phyloP scores from a whole-genome alignment of 352 stramenopile genomes.

The Lagenidium giganteum region DNA sequence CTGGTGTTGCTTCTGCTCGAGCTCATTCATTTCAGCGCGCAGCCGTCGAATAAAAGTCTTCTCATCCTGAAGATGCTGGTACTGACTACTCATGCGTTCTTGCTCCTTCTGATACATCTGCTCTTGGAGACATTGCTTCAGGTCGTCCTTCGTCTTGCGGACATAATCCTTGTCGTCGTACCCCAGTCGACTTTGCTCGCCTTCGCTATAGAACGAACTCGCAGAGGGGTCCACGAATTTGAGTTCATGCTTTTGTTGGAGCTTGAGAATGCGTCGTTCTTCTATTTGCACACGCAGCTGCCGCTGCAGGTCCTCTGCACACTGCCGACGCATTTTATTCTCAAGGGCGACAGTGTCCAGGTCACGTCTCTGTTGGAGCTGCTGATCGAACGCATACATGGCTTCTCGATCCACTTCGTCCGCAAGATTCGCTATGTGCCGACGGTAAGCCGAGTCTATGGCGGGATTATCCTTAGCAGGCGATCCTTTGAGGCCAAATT shows the following conservation, averaged over 20 bases:
- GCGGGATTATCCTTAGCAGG: slow-evolving; percentile 29
- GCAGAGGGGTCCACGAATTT: slow-evolving; percentile 30
- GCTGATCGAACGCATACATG: slow-evolving; percentile 46
- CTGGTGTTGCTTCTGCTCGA: slow-evolving; percentile 46
- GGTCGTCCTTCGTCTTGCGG: slow-evolving; percentile 32
- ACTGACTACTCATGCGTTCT: slow-evolving; percentile 26
- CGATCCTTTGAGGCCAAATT: slow-evolving; percentile 39
- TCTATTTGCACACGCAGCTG: slow-evolving; percentile 53
- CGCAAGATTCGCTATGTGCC: slow-evolving; percentile 43
- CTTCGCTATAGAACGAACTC: slow-evolving; percentile 55
- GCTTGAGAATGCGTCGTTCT: slow-evolving; percentile 18
- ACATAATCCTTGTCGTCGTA: slow-evolving; percentile 44
- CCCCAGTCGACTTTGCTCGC: slow-evolving; percentile 40
- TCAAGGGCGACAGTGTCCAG: slow-evolving; percentile 47
- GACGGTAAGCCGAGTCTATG: slow-evolving; percentile 55
- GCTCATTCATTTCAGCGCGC: slow-evolving; percentile 48
- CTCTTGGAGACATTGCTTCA: slow-evolving; percentile 48
- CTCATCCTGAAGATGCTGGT: slow-evolving; percentile 51
- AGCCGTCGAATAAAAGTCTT: slow-evolving; percentile 45
- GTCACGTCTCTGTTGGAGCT: slow-evolving; percentile 52
- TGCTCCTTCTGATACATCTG: slow-evolving; percentile 58
- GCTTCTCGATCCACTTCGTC: slow-evolving; percentile 51
- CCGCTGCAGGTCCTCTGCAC: slow-evolving; percentile 52
- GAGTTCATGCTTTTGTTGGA: slow-evolving; percentile 26
- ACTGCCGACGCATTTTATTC: slow-evolving; percentile 33